These are phyloP conservation scores for Glutinoglossum americanum DNA, from an alignment of 495 filamentous ascomycete genomes.

Conservation along the genomic window DNA sequence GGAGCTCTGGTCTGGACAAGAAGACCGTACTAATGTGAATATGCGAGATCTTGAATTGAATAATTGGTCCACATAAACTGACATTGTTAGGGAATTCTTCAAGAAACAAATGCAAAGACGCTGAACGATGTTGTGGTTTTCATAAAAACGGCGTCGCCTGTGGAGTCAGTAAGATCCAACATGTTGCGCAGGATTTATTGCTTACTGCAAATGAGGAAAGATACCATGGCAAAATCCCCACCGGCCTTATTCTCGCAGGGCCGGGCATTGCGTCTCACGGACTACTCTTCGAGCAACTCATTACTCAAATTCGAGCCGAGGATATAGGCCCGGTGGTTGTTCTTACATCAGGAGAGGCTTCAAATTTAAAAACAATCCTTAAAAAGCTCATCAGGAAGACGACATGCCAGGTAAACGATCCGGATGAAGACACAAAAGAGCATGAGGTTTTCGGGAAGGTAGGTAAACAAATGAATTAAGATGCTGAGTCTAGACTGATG, in stretches of 20 bases:
- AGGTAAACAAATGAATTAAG: not conserved
- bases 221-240: conserved; percentile 38
- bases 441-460: not conserved
- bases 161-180: not conserved
- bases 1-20: not conserved
- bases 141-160: not conserved
- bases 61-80: not conserved
- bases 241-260: conserved; percentile 63
- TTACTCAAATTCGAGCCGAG: conserved; percentile 25
- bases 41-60: not conserved
- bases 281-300: conserved; percentile 48
- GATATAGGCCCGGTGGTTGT: conserved; percentile 37
- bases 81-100: conserved; percentile 2
- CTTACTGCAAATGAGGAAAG: conserved; percentile 7
- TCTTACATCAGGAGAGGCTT: conserved; percentile 53
- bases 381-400: conserved; percentile 65
- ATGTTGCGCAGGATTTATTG: not conserved
- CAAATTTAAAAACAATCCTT: conserved; percentile 62
- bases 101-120: conserved; percentile 3
- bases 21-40: not conserved
- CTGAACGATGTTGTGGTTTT: not conserved
- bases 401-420: conserved; percentile 27
- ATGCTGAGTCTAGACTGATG: not conserved
- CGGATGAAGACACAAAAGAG: conserved; percentile 28
- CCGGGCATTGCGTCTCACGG: conserved; percentile 68